Evolutionary conservation across 495 filamentous ascomycete species (phyloP).

Genomic region (Hyphodiscus hymeniophilus): DNA sequence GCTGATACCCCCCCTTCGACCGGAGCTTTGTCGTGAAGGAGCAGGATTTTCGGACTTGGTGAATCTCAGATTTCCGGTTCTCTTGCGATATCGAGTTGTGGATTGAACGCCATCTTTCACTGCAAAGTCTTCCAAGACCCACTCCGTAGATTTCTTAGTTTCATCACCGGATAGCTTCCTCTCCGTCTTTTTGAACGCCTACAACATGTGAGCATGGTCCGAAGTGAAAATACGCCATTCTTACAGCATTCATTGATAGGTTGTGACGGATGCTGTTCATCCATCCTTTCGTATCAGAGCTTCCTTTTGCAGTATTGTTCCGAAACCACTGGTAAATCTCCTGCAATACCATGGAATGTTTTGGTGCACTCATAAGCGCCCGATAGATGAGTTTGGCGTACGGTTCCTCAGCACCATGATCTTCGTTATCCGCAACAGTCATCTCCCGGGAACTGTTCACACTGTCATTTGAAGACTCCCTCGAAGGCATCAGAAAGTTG

Average conservation of each 20-base stretch:
- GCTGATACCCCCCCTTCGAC: conserved; percentile 47
- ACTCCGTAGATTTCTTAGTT: conserved; percentile 51
- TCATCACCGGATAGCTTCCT: conserved; percentile 38
- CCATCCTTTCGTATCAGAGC: conserved; percentile 64
- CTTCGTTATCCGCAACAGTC: conserved; percentile 20
- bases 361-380: conserved; percentile 58
- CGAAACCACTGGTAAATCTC: conserved; percentile 90
- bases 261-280: conserved; percentile 97
- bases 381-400: conserved; percentile 79
- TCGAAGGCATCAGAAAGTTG: conserved; percentile 4
- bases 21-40: conserved; percentile 44
- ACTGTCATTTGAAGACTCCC: conserved; percentile 15
- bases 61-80: conserved; percentile 38
- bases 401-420: conserved; percentile 39
- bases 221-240: conserved; percentile 23
- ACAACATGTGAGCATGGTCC: background rate
- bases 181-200: conserved; percentile 60
- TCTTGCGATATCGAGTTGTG: conserved; percentile 65
- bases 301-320: conserved; percentile 69
- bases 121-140: conserved; percentile 59
- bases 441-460: conserved; percentile 17
- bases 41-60: conserved; percentile 33
- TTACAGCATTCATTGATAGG: conserved; percentile 90
- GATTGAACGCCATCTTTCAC: conserved; percentile 56
- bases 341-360: conserved; percentile 65